Conservation (phyloP, 768 basidiomycete species). For the Phanerodontia chrysosporium region DNA sequence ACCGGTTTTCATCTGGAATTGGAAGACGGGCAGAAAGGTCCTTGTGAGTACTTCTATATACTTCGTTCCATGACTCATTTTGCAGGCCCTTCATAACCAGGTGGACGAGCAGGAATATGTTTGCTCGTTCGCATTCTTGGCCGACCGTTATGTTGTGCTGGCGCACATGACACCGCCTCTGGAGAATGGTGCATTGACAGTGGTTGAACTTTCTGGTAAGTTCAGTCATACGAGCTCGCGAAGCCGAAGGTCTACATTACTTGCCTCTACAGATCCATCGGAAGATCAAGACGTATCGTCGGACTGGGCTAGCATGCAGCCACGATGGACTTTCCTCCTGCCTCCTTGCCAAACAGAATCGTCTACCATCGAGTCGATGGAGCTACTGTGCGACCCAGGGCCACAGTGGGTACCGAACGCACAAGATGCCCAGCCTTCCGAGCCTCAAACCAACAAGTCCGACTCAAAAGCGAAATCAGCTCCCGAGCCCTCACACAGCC, state of each 20-base stretch:
- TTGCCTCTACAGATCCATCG: neutral
- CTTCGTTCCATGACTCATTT: neutral
- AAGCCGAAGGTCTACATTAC: neutral
- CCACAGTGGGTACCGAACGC: neutral
- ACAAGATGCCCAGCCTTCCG: neutral
- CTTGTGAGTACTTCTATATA: neutral
- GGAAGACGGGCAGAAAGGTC: slow-evolving; percentile 2
- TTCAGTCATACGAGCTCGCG: neutral
- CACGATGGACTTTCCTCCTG: neutral
- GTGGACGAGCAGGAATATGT: neutral
- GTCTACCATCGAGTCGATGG: neutral
- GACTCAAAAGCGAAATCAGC: neutral
- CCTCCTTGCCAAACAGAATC: neutral
- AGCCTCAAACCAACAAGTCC: neutral
- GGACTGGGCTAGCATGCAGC: neutral
- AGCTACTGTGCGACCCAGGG: neutral
- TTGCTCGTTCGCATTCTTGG: slow-evolving; percentile 5
- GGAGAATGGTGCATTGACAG: neutral
- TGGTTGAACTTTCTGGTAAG: neutral
- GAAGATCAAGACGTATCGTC: neutral
- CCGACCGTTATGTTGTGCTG: slow-evolving; percentile 1
- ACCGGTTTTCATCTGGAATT: slow-evolving; percentile 4
- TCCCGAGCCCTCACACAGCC: neutral
- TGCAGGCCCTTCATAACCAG: neutral
- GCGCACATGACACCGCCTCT: neutral